Evolutionary conservation across 1,139 yeast genomes (phyloP).

Genomic region (Pichia sp.): DNA sequence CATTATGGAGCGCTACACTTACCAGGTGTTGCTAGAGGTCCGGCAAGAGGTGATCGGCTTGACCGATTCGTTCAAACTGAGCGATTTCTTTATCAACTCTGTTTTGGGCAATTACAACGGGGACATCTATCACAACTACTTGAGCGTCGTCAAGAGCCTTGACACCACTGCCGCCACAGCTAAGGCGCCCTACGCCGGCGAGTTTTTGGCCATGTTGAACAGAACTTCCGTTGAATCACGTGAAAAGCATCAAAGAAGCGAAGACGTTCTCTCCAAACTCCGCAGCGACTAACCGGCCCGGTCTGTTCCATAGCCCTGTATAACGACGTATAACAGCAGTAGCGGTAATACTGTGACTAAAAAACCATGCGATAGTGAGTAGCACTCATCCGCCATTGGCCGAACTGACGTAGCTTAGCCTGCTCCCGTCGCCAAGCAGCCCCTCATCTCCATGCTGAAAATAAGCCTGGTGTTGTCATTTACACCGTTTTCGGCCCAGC

Average conservation of each 20-base stretch:
- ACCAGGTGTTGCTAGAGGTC: slow-evolving; percentile 43
- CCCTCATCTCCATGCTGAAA: neutral
- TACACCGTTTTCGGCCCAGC: neutral
- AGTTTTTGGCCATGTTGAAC: slow-evolving; percentile 49
- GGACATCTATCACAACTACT: slow-evolving; percentile 78
- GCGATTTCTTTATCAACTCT: slow-evolving; percentile 81
- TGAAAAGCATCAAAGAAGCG: slow-evolving; percentile 45
- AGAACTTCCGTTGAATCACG: slow-evolving; percentile 48
- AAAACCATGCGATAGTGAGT: neutral
- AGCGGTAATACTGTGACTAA: too few species aligned
- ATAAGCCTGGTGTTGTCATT: neutral
- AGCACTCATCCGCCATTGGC: neutral
- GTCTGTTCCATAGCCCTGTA: too few species aligned
- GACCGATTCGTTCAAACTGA: slow-evolving; percentile 85
- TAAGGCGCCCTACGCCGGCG: slow-evolving; percentile 58
- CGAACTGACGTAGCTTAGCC: neutral
- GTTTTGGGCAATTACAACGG: slow-evolving; percentile 85
- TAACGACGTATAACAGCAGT: too few species aligned
- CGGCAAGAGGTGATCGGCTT: slow-evolving; percentile 75
- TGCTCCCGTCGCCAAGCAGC: neutral
- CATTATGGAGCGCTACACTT: slow-evolving; percentile 32
- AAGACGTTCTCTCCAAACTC: slow-evolving; percentile 37
- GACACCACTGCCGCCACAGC: slow-evolving; percentile 48
- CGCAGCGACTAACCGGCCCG: slow-evolving; percentile 2
- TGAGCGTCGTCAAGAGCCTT: slow-evolving; percentile 44